phyloP scores from a whole-genome alignment of 2,329 filamentous ascomycete species.

The Sclerotinia subarctica region DNA sequence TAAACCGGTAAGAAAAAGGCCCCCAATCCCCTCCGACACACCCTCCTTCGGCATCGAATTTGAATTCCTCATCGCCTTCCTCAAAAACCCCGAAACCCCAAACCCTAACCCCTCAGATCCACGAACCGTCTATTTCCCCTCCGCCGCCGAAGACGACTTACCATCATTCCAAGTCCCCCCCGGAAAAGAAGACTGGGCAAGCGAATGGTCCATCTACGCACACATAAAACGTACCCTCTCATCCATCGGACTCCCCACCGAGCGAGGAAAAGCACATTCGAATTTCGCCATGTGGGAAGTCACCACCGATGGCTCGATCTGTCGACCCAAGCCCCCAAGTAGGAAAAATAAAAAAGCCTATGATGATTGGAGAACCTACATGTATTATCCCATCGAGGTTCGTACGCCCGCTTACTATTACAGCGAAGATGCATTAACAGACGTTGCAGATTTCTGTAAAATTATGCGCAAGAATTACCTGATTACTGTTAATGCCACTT shows the following conservation, averaged over 20 bases:
- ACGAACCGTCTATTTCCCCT: conserved; percentile 1
- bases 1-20: not conserved
- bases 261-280: not conserved
- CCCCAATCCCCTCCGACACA: not conserved
- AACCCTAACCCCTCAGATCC: not conserved
- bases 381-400: conserved; percentile 26
- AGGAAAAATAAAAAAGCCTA: not conserved
- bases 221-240: conserved; percentile 15
- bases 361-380: not conserved
- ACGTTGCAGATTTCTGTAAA: conserved; percentile 21
- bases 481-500: conserved; percentile 29
- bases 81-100: not conserved
- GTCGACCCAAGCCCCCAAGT: not conserved
- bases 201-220: conserved; percentile 2
- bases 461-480: conserved; percentile 25
- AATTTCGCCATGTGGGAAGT: conserved; percentile 23
- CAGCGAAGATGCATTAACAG: conserved; percentile 13
- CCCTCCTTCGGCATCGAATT: conserved; percentile 34
- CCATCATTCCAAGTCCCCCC: not conserved
- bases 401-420: conserved; percentile 26
- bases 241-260: conserved; percentile 15
- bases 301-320: conserved; percentile 3
- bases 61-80: conserved; percentile 26
- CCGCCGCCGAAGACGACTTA: not conserved
- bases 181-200: not conserved